Conservation (phyloP, 2,329 filamentous ascomycete genomes). For the Diaporthe longicolla region DNA sequence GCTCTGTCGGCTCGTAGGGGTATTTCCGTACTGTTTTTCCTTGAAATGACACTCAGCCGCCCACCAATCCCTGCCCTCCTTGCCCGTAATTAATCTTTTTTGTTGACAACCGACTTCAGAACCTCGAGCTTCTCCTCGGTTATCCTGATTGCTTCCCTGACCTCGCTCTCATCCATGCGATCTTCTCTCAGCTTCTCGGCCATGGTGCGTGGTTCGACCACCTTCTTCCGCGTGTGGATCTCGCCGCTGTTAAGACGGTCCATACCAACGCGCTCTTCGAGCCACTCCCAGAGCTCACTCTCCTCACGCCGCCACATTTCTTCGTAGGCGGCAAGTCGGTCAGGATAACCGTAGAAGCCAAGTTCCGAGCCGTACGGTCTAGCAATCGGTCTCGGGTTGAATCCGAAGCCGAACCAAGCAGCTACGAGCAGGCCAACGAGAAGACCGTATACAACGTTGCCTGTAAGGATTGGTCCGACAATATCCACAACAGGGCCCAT, state of each 20-base stretch:
- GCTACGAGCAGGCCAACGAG: conserved; percentile 81
- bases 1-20: conserved; percentile 34
- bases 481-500: conserved; percentile 80
- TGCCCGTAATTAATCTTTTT: conserved; percentile 58
- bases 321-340: conserved; percentile 87
- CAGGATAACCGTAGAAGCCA: conserved; percentile 64
- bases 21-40: conserved; percentile 35
- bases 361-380: conserved; percentile 56
- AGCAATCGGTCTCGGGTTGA: conserved; percentile 56
- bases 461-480: conserved; percentile 78
- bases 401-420: conserved; percentile 78
- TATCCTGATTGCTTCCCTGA: conserved; percentile 84
- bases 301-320: conserved; percentile 93
- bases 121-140: conserved; percentile 88
- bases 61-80: not conserved
- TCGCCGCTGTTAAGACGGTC: conserved; percentile 66
- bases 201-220: conserved; percentile 67
- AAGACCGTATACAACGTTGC: conserved; percentile 83
- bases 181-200: conserved; percentile 72
- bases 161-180: conserved; percentile 78
- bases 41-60: conserved; percentile 12
- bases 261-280: conserved; percentile 87
- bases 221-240: conserved; percentile 60
- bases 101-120: conserved; percentile 80
- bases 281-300: conserved; percentile 91